Base-by-base conservation (phyloP, 2,329 filamentous ascomycete genomes). In the Xylariomycetidae sp. region DNA sequence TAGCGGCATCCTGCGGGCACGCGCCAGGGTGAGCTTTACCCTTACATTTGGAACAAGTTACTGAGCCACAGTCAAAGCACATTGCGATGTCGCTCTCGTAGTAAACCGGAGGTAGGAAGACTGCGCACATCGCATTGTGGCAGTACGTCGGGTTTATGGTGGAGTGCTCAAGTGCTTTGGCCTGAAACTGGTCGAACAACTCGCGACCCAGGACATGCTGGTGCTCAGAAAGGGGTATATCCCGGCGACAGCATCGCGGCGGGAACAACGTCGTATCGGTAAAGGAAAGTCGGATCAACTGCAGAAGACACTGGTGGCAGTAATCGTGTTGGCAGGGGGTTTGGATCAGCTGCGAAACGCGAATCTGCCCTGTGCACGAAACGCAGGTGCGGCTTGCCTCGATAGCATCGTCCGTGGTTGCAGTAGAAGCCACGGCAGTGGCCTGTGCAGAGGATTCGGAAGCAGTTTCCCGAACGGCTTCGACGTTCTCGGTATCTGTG, bases 21-120 rank as follows among this genome's bases (percentile, higher is more conserved):
- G 73, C 65, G 0, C 59, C 62, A 0, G 30, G 14, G 39, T 79
- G 74, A 0, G 50, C 42, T 1, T 38, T 36, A 0, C 37, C 48
- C 44, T 77, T 78, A 60, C 75, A 80, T 1, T 53, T 48, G 0
- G 43, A 52, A 40, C 75, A 80, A 0, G 74, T 79, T 3, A 29
- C 43, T 0, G 25, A 37, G 0, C 20, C 2, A 38, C 76, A 79
- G 0, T 42, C 18, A 0, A 38, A 35, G 28, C 74, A 79, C 0
- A 40, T 54, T 0, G 57, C 72, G 0, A 58, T 29, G 1, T 63
- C 51, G 2, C 39, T 41, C 0, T 34, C 6, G 14, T 69, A 61
- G 4, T 48, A 41, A 2, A 41, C 23, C 0, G 44, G 35, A 0
- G 53, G 56, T 3, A 78, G 65, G 43, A 76, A 78, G 0, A 42